Evolutionary conservation across 2,329 filamentous ascomycete species (phyloP).

Genomic region (Botrytis fabae): DNA sequence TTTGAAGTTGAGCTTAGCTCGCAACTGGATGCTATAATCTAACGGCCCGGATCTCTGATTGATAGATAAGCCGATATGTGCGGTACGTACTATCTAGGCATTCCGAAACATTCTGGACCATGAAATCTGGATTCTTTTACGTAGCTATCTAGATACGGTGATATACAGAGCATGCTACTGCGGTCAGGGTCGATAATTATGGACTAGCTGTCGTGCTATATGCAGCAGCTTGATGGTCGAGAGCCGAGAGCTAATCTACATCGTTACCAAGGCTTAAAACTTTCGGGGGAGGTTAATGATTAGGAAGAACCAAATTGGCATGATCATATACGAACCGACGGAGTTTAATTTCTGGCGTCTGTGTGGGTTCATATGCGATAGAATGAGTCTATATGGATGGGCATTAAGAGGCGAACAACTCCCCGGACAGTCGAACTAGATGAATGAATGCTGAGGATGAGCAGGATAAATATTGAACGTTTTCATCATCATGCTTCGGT

Average conservation of each 20-base stretch:
- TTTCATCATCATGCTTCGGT: conserved; percentile 5
- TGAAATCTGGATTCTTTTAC: not conserved
- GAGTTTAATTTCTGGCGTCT: not conserved
- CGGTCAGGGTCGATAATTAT: not conserved
- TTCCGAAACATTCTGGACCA: conserved; percentile 9
- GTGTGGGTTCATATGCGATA: not conserved
- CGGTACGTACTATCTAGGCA: conserved; percentile 10
- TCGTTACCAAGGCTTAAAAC: not conserved
- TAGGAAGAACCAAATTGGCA: not conserved
- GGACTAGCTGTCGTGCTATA: not conserved
- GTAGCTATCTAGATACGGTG: not conserved
- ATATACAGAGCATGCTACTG: not conserved
- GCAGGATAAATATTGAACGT: not conserved
- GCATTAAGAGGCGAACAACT: not conserved
- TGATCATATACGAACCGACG: not conserved
- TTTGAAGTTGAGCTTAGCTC: not conserved
- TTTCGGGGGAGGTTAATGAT: not conserved
- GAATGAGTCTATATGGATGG: not conserved
- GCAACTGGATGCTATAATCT: not conserved
- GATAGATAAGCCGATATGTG: not conserved
- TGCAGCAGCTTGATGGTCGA: not conserved
- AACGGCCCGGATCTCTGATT: not conserved
- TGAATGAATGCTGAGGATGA: not conserved
- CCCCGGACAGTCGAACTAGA: not conserved
- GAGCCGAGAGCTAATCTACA: conserved; percentile 4